A percentile compares a stretch with the other conserved stretches of the same genome.
phyloP scores from a whole-genome alignment of 352 stramenopile genomes.

The Phytophthora vignae region DNA sequence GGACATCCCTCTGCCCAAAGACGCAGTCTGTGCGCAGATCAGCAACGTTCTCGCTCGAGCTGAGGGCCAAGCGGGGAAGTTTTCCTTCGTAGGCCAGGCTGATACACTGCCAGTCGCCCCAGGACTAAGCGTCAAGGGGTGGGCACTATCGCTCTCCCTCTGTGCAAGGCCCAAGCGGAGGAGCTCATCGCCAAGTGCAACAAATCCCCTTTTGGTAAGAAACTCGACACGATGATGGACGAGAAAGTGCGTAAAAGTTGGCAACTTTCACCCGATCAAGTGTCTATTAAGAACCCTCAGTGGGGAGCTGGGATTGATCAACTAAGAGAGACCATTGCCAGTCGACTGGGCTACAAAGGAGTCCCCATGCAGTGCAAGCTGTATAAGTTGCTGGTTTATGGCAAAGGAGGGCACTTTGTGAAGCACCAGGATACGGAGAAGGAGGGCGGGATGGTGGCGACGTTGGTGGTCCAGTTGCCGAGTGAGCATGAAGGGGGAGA shows the following conservation, averaged over 20 bases:
- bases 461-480: conserved; percentile 53
- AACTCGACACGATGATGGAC: conserved; percentile 16
- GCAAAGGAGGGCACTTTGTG: conserved; percentile 47
- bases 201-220: not conserved
- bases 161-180: not conserved
- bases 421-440: conserved; percentile 63
- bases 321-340: conserved; percentile 2
- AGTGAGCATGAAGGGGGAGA: conserved; percentile 27
- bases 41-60: not conserved
- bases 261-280: conserved; percentile 13
- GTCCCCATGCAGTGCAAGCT: conserved; percentile 18
- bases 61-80: conserved; percentile 1
- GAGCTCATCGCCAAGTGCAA: not conserved
- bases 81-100: not conserved
- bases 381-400: conserved; percentile 60
- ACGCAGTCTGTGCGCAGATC: not conserved
- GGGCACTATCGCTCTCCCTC: not conserved
- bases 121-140: conserved; percentile 1
- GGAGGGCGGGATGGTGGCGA: conserved; percentile 56
- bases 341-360: conserved; percentile 13
- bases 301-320: conserved; percentile 8
- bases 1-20: not conserved
- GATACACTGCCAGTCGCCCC: not conserved
- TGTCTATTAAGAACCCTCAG: not conserved
- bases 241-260: conserved; percentile 23